Percentiles rank a stretch among this genome's conserved stretches.
These are phyloP conservation scores for Physaria fendleri DNA, from an alignment of 345 rosid genomes.

Conservation along the genomic window DNA sequence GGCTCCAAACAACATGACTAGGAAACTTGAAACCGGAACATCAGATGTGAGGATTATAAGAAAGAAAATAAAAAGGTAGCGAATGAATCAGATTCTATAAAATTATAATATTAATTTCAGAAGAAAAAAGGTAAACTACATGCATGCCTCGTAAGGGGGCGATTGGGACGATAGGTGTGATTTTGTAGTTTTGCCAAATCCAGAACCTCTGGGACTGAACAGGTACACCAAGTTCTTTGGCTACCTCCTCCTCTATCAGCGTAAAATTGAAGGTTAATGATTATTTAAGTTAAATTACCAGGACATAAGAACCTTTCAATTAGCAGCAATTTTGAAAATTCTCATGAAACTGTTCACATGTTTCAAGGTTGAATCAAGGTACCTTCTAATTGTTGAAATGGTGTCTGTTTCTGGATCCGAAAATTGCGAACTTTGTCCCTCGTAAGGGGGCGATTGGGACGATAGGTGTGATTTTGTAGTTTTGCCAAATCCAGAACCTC, in stretches of 20 bases:
- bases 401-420: no score
- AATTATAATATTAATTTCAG: no score
- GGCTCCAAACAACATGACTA: neutral
- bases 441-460: conserved; percentile 77
- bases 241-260: conserved; percentile 76
- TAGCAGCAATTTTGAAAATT: neutral
- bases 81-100: no score
- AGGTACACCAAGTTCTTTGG: conserved; percentile 79
- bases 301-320: neutral
- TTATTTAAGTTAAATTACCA: neutral
- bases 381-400: neutral
- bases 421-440: no score
- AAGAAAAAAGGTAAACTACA: neutral
- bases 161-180: conserved; percentile 86
- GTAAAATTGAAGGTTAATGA: conserved; percentile 5
- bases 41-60: neutral
- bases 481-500: conserved; percentile 95
- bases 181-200: conserved; percentile 95
- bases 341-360: neutral
- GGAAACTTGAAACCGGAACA: conserved; percentile 4
- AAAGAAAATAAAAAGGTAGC: neutral
- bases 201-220: conserved; percentile 87
- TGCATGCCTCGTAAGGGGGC: conserved; percentile 55
- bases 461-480: conserved; percentile 92
- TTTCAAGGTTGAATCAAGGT: neutral